A percentile compares a stretch with the other conserved stretches of the same genome.
Conservation (phyloP, 2,329 filamentous ascomycete genomes). For the Alternaria panax region DNA sequence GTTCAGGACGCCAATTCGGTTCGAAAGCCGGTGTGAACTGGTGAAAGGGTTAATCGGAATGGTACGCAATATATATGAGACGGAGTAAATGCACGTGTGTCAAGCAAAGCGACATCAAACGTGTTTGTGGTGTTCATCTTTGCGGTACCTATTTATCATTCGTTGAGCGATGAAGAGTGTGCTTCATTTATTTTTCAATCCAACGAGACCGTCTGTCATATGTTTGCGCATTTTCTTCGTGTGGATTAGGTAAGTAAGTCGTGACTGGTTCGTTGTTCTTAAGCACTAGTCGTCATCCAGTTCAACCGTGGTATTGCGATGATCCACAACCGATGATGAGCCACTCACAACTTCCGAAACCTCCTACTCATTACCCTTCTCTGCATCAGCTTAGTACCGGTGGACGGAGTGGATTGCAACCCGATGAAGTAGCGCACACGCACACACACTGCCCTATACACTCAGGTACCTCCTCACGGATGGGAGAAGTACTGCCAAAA, state of each 20-base stretch:
- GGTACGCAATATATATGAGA: background rate
- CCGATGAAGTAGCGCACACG: background rate
- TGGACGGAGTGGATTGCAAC: background rate
- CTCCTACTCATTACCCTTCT: background rate
- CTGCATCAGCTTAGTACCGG: background rate
- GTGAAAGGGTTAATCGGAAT: background rate
- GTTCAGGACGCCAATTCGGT: background rate
- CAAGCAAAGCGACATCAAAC: background rate
- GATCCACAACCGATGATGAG: background rate
- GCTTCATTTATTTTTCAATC: background rate
- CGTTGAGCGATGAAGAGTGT: background rate
- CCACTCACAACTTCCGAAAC: background rate
- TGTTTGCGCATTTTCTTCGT: too few relatives aligned
- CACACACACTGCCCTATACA: background rate
- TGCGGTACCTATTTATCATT: too few relatives aligned
- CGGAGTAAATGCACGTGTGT: background rate
- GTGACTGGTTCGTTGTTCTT: background rate
- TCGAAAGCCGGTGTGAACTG: background rate
- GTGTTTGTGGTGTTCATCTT: background rate
- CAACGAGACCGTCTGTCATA: background rate
- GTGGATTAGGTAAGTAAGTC: background rate
- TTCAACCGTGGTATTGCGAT: background rate
- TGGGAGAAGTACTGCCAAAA: too few relatives aligned
- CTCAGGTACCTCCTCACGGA: too few relatives aligned
- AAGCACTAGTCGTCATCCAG: background rate